Conservation (phyloP, 192 early-diverging fungal species). For the Entomortierella chlamydospora region DNA sequence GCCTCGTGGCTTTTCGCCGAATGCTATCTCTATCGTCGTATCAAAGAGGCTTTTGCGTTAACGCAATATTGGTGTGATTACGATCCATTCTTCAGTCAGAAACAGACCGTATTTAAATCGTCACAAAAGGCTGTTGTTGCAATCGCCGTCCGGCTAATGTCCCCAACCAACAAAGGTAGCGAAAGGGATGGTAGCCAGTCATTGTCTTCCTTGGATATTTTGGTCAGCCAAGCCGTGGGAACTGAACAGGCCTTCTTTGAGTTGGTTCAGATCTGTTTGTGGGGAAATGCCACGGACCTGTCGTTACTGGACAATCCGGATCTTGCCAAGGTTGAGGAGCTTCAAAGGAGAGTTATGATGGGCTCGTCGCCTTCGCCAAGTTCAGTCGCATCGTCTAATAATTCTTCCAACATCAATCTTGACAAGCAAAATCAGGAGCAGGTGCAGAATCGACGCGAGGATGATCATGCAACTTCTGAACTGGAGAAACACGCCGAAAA, state of each 20-base stretch:
- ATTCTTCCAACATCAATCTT: conserved; percentile 57
- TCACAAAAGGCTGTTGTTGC: conserved; percentile 73
- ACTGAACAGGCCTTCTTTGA: conserved; percentile 66
- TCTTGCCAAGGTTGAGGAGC: conserved; percentile 73
- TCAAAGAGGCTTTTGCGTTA: conserved; percentile 69
- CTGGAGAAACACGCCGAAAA: conserved; percentile 63
- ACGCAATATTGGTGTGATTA: conserved; percentile 71
- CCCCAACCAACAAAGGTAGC: conserved; percentile 12
- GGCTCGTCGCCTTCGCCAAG: conserved; percentile 2
- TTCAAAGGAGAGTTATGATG: conserved; percentile 63
- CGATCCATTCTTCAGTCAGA: conserved; percentile 81
- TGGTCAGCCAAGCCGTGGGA: conserved; percentile 33
- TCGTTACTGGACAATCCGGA: conserved; percentile 80
- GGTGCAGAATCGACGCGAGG: background rate
- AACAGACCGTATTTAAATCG: conserved; percentile 74
- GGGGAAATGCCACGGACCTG: conserved; percentile 93
- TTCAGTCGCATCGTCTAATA: conserved; percentile 13
- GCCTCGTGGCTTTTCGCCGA: conserved; percentile 87
- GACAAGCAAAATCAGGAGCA: conserved; percentile 19
- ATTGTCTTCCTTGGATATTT: conserved; percentile 28
- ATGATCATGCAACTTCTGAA: conserved; percentile 34
- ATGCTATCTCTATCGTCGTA: conserved; percentile 84
- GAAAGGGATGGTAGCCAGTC: background rate
- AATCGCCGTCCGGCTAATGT: conserved; percentile 69
- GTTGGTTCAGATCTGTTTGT: conserved; percentile 80